phyloP scores from a whole-genome alignment of 495 filamentous ascomycete species.

The Daldinia caldariorum region DNA sequence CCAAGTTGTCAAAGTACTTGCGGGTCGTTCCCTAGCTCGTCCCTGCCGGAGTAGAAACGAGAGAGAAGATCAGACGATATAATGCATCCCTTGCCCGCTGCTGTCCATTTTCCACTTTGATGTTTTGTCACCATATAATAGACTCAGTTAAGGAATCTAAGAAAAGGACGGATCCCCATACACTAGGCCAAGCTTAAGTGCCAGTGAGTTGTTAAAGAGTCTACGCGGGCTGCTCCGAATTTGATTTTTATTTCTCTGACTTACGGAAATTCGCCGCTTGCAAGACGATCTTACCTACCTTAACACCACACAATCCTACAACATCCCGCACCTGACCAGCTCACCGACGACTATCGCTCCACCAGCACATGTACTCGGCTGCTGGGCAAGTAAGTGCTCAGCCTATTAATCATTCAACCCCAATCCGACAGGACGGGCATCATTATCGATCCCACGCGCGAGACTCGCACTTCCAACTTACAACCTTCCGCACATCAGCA shows the following conservation, averaged over 20 bases:
- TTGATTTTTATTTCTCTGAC: slow-evolving; percentile 48
- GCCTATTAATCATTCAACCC: slow-evolving; percentile 38
- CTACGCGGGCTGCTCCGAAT: slow-evolving; percentile 47
- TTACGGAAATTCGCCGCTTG: slow-evolving; percentile 41
- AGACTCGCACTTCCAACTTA: slow-evolving; percentile 38
- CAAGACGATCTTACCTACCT: slow-evolving; percentile 46
- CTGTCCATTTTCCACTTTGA: slow-evolving; percentile 48
- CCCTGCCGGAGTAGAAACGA: slow-evolving; percentile 50
- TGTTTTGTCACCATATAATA: slow-evolving; percentile 50
- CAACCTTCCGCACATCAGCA: slow-evolving; percentile 43
- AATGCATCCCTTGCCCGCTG: slow-evolving; percentile 56
- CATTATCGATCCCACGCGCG: slow-evolving; percentile 47
- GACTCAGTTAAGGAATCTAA: slow-evolving; percentile 45
- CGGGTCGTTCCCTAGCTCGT: slow-evolving; percentile 49
- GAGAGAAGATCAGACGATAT: slow-evolving; percentile 62
- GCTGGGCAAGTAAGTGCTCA: slow-evolving; percentile 42
- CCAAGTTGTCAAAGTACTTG: slow-evolving; percentile 57
- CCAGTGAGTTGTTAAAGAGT: slow-evolving; percentile 52
- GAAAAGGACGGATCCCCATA: slow-evolving; percentile 47
- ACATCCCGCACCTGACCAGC: slow-evolving; percentile 40
- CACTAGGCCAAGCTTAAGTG: slow-evolving; percentile 45
- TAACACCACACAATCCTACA: slow-evolving; percentile 44
- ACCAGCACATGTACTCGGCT: slow-evolving; percentile 53
- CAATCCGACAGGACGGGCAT: slow-evolving; percentile 45
- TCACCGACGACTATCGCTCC: slow-evolving; percentile 40